phyloP scores from a whole-genome alignment of 768 basidiomycete species.

The Kwoniella mangroviensis region DNA sequence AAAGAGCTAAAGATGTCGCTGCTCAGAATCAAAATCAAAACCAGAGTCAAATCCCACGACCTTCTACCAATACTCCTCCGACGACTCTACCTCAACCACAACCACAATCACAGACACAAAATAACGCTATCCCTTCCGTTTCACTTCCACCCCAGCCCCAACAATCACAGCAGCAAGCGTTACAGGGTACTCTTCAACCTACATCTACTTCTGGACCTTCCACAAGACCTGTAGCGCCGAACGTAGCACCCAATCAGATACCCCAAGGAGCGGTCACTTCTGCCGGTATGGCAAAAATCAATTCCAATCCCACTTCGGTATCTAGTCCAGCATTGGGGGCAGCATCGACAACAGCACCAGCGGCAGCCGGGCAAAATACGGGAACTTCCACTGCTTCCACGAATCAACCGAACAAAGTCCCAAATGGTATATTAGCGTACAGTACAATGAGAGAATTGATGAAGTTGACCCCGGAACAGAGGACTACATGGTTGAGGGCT shows the following conservation, averaged over 20 bases:
- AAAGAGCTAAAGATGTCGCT: not conserved
- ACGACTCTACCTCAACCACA: not conserved
- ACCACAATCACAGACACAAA: not conserved
- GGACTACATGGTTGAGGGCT: slow-evolving; percentile 12
- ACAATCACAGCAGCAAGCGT: not conserved
- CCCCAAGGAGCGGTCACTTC: slow-evolving; percentile 13
- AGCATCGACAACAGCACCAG: not conserved
- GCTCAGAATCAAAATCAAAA: slow-evolving; percentile 1
- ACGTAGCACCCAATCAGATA: not conserved
- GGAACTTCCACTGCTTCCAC: not conserved
- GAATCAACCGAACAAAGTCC: not conserved
- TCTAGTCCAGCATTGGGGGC: not conserved
- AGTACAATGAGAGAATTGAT: slow-evolving; percentile 9
- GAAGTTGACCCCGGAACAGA: slow-evolving; percentile 4
- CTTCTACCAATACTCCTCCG: not conserved
- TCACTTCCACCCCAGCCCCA: not conserved
- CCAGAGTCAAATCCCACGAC: not conserved
- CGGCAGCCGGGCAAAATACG: not conserved
- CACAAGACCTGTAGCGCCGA: not conserved
- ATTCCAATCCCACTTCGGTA: not conserved
- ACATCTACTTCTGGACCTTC: not conserved
- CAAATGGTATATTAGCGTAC: slow-evolving; percentile 9
- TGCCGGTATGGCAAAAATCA: slow-evolving; percentile 3
- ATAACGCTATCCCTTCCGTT: not conserved
- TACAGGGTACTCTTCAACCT: not conserved